phyloP scores from a whole-genome alignment of 257 asterid species.

The Ilex asprella region DNA sequence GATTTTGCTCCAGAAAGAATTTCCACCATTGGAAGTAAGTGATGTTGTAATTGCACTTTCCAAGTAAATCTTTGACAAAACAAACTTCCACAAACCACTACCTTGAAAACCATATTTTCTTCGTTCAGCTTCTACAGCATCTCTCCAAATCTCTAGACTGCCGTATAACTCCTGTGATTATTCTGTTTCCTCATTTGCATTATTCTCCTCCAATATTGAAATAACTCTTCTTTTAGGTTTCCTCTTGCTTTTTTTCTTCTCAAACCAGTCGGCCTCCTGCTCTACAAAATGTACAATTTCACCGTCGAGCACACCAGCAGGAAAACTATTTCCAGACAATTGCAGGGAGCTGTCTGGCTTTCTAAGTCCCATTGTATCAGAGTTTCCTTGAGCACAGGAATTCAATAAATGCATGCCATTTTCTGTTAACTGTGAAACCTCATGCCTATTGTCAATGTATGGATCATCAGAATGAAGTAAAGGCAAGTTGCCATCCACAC shows the following conservation, averaged over 20 bases:
- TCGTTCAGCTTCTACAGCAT: constrained; percentile 19
- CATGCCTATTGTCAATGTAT: constrained; percentile 14
- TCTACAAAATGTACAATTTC: constrained; percentile 20
- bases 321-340: constrained; percentile 16
- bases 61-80: constrained; percentile 13
- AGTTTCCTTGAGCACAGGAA: constrained; percentile 24
- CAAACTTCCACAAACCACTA: constrained; percentile 14
- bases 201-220: constrained; percentile 58
- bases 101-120: constrained; percentile 15
- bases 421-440: constrained; percentile 21
- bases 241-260: constrained; percentile 37
- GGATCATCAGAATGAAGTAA: constrained; percentile 21
- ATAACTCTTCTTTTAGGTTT: constrained; percentile 55
- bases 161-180: constrained; percentile 31
- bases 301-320: constrained; percentile 21
- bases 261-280: constrained; percentile 35
- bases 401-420: constrained; percentile 30
- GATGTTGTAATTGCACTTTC: constrained; percentile 6
- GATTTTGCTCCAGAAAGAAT: constrained; percentile 18
- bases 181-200: constrained; percentile 24
- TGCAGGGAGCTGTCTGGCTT: constrained; percentile 21
- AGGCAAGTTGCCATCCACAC: constrained; percentile 13
- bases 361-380: constrained; percentile 16
- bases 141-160: constrained; percentile 24
- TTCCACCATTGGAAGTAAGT: constrained; percentile 8